Evolutionary conservation across 2,329 filamentous ascomycete species (phyloP).

Genomic region (Xylaria hypoxylon): DNA sequence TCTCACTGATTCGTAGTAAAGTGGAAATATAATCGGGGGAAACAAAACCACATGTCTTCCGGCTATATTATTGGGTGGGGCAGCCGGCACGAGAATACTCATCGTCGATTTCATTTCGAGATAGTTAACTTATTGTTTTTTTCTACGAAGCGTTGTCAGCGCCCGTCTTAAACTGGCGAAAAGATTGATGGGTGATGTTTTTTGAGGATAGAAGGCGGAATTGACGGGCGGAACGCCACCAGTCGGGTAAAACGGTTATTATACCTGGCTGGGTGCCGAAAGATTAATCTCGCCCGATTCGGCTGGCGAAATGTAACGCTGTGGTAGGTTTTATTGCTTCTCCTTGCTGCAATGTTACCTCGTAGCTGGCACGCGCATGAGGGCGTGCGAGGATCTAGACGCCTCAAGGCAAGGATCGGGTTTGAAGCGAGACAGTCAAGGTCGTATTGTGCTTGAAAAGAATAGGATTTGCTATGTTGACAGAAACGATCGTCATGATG

Average conservation of each 20-base stretch:
- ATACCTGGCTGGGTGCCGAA: conserved; percentile 24
- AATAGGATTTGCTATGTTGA: neutral
- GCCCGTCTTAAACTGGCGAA: neutral
- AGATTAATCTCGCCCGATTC: conserved; percentile 37
- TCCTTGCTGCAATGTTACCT: conserved; percentile 33
- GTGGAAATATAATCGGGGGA: neutral
- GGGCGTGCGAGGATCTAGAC: conserved; percentile 29
- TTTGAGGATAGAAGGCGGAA: conserved; percentile 14
- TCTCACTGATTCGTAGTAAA: neutral
- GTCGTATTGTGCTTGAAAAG: conserved; percentile 23
- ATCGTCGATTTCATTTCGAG: neutral
- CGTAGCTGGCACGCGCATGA: conserved; percentile 32
- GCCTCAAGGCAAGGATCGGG: conserved; percentile 15
- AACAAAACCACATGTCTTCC: conserved; percentile 8
- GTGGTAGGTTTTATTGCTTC: conserved; percentile 23
- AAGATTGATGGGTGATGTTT: conserved; percentile 11
- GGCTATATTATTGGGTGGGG: conserved; percentile 15
- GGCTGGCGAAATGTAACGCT: conserved; percentile 35
- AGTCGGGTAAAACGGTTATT: conserved; percentile 38
- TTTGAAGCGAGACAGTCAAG: conserved; percentile 6
- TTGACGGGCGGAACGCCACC: conserved; percentile 19
- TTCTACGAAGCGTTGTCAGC: neutral
- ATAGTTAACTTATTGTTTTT: neutral
- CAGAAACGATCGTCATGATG: neutral
- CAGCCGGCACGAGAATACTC: conserved; percentile 8